phyloP scores from a whole-genome alignment of 2,329 filamentous ascomycete species.

The Exserohilum turcica region DNA sequence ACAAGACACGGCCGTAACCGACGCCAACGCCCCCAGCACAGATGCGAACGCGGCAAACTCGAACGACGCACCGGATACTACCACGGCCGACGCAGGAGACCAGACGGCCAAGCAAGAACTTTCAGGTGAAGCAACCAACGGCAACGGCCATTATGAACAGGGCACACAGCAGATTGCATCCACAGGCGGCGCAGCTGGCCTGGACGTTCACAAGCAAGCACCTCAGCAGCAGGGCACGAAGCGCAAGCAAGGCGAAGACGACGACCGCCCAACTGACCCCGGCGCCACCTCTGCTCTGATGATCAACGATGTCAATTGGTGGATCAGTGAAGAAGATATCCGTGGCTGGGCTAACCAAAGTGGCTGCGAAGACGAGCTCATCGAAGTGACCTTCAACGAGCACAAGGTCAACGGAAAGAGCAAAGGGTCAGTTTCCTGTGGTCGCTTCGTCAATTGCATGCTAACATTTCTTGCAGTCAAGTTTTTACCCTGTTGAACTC shows the following conservation, averaged over 20 bases:
- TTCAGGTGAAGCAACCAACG: constrained; percentile 27
- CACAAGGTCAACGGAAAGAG: constrained; percentile 99
- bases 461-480: constrained; percentile 55
- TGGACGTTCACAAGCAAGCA: constrained; percentile 49
- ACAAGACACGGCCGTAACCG: constrained; percentile 32
- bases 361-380: constrained; percentile 81
- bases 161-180: constrained; percentile 52
- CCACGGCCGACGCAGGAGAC: constrained; percentile 16
- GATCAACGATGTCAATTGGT: constrained; percentile 92
- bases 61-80: constrained; percentile 17
- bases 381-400: constrained; percentile 94
- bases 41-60: constrained; percentile 33
- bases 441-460: not conserved
- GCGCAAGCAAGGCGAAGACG: constrained; percentile 61
- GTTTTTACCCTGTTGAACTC: constrained; percentile 85
- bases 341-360: constrained; percentile 82
- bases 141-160: constrained; percentile 32
- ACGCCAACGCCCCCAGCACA: constrained; percentile 36
- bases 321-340: constrained; percentile 88
- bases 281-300: constrained; percentile 74
- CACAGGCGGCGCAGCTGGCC: constrained; percentile 48
- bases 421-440: constrained; percentile 73
- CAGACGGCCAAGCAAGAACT: constrained; percentile 28
- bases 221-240: constrained; percentile 63
- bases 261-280: constrained; percentile 61